Percentiles rank a stretch among this genome's conserved stretches.
These are phyloP conservation scores for Boletus rex-veris DNA, from an alignment of 768 basidiomycete species.

Conservation along the genomic window DNA sequence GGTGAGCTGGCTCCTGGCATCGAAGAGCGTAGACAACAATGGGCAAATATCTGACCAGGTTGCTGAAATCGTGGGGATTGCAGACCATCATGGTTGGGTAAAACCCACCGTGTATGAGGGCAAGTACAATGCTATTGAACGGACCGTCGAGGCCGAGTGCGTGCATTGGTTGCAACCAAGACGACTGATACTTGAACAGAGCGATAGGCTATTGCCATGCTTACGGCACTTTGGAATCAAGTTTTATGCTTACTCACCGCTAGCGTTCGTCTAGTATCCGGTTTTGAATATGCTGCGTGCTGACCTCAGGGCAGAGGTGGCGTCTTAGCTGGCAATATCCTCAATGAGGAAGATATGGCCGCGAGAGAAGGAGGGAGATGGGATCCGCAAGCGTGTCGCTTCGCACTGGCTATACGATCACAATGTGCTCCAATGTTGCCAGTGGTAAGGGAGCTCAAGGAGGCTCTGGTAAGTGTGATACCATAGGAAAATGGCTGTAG, in stretches of 20 bases:
- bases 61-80: slow-evolving; percentile 44
- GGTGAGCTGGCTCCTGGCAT: slow-evolving; percentile 5
- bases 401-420: slow-evolving; percentile 8
- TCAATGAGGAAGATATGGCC: slow-evolving; percentile 10
- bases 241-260: slow-evolving; percentile 30
- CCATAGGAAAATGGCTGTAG: not conserved
- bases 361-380: slow-evolving; percentile 12
- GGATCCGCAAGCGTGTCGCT: slow-evolving; percentile 9
- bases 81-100: slow-evolving; percentile 43
- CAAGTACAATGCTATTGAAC: slow-evolving; percentile 44
- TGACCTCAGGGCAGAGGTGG: slow-evolving; percentile 9
- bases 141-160: slow-evolving; percentile 36
- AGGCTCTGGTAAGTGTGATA: slow-evolving; percentile 4
- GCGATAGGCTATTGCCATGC: slow-evolving; percentile 36
- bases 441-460: slow-evolving; percentile 10
- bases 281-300: not conserved
- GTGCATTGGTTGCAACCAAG: not conserved
- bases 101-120: slow-evolving; percentile 49
- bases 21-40: not conserved
- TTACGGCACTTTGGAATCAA: slow-evolving; percentile 40
- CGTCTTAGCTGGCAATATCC: slow-evolving; percentile 11
- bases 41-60: slow-evolving; percentile 24
- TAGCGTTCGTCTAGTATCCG: slow-evolving; percentile 4
- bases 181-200: not conserved
- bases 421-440: slow-evolving; percentile 14